Evolutionary conservation across 768 basidiomycete species (phyloP).

Genomic region (Mycena rebaudengoi): DNA sequence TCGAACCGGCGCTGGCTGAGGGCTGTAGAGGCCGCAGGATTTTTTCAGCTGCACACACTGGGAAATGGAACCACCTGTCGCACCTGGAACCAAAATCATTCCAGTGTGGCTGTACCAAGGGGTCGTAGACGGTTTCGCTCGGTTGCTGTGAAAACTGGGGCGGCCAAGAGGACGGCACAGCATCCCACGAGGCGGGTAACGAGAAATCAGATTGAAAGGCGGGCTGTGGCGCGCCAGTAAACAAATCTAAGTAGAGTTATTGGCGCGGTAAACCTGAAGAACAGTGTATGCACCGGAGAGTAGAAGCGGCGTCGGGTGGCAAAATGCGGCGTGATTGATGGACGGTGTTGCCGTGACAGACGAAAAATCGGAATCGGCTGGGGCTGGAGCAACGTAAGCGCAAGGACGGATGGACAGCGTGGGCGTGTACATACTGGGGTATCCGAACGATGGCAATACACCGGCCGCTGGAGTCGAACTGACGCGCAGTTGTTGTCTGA

Average conservation of each 20-base stretch:
- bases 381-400: no score
- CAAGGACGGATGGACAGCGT: no score
- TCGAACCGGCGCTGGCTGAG: not conserved
- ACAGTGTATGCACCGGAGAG: not conserved
- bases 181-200: not conserved
- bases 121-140: not conserved
- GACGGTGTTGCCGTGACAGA: not conserved
- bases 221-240: not conserved
- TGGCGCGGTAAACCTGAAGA: not conserved
- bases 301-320: not conserved
- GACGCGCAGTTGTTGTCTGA: no score
- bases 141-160: slow-evolving; percentile 5
- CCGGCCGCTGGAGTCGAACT: no score
- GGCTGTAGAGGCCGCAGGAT: not conserved
- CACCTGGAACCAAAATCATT: slow-evolving; percentile 7
- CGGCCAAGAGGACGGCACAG: not conserved
- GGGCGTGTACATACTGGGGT: no score
- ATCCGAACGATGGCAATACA: no score
- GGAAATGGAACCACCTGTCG: not conserved
- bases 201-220: not conserved
- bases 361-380: no score
- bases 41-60: not conserved
- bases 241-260: slow-evolving; percentile 5
- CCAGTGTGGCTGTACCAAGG: slow-evolving; percentile 8
- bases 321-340: not conserved